These are phyloP conservation scores for Hortiboletus flavorubellus DNA, from an alignment of 768 basidiomycete genomes.

Conservation along the genomic window DNA sequence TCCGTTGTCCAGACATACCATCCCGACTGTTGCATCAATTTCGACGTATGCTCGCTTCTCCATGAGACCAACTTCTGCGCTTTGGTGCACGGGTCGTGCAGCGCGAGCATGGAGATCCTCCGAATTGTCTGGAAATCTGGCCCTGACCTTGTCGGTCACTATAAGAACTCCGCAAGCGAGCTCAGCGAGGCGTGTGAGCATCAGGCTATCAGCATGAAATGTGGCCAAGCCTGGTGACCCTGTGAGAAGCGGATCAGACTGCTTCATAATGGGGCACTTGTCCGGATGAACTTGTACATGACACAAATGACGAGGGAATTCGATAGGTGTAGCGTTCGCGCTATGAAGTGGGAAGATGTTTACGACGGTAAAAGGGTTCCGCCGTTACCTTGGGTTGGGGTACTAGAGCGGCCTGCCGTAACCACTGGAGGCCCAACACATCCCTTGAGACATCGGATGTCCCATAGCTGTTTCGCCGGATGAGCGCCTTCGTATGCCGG, in stretches of 20 bases:
- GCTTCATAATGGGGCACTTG: constrained; percentile 63
- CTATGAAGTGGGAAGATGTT: constrained; percentile 3
- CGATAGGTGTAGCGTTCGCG: constrained; percentile 12
- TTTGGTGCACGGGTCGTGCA: constrained; percentile 50
- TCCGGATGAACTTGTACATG: constrained; percentile 67
- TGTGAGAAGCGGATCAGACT: constrained; percentile 47
- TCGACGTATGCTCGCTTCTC: constrained; percentile 68
- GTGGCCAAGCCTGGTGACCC: constrained; percentile 40
- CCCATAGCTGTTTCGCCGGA: constrained; percentile 30
- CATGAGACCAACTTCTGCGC: constrained; percentile 60
- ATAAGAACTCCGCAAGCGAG: constrained; percentile 53
- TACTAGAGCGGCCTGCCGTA: neutral
- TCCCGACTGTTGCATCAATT: constrained; percentile 52
- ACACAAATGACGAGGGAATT: constrained; percentile 38
- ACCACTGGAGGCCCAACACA: constrained; percentile 4
- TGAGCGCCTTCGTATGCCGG: constrained; percentile 29
- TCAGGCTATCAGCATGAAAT: neutral
- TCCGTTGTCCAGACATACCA: constrained; percentile 52
- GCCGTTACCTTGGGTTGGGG: constrained; percentile 18
- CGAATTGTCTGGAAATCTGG: constrained; percentile 39
- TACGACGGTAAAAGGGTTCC: constrained; percentile 34
- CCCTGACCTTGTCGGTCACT: constrained; percentile 52
- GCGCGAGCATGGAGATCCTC: constrained; percentile 53
- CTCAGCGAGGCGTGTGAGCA: constrained; percentile 29
- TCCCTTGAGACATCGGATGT: constrained; percentile 30